Conservation (phyloP, 441 rosid species). For the Croton setiger region DNA sequence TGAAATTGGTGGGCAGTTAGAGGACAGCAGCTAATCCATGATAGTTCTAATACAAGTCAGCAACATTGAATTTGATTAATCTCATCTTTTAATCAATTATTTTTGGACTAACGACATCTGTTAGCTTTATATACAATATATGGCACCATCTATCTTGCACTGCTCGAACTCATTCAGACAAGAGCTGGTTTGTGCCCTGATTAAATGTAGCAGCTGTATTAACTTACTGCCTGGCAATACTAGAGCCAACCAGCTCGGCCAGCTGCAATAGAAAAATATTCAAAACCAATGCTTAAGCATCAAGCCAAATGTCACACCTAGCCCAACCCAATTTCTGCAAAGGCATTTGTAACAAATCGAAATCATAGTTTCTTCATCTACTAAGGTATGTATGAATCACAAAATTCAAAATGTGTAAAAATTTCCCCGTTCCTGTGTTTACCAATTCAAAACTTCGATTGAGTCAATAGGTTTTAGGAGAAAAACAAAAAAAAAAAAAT, state of each 20-base stretch:
- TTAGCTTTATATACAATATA: conserved; percentile 22
- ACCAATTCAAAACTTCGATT: neutral
- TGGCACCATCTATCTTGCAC: conserved; percentile 58
- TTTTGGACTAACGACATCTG: neutral
- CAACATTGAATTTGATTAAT: neutral
- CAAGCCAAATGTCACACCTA: neutral
- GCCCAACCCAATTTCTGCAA: neutral
- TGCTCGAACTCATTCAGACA: conserved; percentile 52
- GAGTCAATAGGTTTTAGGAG: neutral
- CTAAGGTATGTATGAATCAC: neutral
- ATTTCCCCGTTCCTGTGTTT: neutral
- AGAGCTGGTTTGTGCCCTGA: conserved; percentile 66
- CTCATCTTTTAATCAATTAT: neutral
- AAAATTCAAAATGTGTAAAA: neutral
- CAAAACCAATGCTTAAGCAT: neutral
- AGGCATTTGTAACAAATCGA: too few relatives aligned
- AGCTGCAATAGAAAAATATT: conserved; percentile 41
- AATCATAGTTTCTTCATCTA: neutral
- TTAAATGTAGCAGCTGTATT: conserved; percentile 63
- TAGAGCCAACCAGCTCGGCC: conserved; percentile 93
- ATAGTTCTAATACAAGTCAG: neutral
- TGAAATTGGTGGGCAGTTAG: neutral
- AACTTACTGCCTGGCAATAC: conserved; percentile 70
- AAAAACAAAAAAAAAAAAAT: neutral
- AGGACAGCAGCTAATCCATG: neutral